phyloP scores from a whole-genome alignment of 805 yeast genomes.

The Spathaspora gorwiae region DNA sequence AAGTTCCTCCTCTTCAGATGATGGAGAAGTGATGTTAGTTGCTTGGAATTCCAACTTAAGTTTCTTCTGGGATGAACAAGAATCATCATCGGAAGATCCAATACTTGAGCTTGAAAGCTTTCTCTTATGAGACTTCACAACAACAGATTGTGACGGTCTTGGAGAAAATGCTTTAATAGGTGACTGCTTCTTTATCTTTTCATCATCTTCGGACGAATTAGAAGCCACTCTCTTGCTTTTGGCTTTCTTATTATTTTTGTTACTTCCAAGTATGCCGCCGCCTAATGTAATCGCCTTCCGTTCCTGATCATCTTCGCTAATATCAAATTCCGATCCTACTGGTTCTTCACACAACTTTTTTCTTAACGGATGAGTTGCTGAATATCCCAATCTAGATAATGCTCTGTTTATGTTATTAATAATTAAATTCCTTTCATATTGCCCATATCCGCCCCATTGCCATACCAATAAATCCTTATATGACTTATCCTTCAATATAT shows the following conservation, averaged over 20 bases:
- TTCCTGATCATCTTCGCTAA: slow-evolving; percentile 2
- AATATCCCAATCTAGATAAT: slow-evolving; percentile 37
- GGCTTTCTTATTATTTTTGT: background rate
- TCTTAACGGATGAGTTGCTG: slow-evolving; percentile 41
- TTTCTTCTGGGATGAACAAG: slow-evolving; percentile 3
- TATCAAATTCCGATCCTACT: background rate
- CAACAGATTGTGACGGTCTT: background rate
- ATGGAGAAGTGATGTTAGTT: slow-evolving; percentile 31
- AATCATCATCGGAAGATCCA: slow-evolving; percentile 10
- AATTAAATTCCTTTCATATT: slow-evolving; percentile 27
- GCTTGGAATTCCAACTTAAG: slow-evolving; percentile 2
- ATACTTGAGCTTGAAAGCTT: slow-evolving; percentile 6
- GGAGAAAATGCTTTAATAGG: background rate
- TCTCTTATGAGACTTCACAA: slow-evolving; percentile 2
- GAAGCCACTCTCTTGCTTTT: background rate
- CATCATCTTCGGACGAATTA: background rate
- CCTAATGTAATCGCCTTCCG: slow-evolving; percentile 1
- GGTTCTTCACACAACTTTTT: slow-evolving; percentile 21
- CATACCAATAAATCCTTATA: slow-evolving; percentile 38
- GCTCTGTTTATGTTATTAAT: slow-evolving; percentile 33
- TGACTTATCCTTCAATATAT: slow-evolving; percentile 36
- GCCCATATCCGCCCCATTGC: slow-evolving; percentile 28
- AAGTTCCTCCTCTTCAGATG: slow-evolving; percentile 23
- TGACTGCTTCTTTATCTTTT: background rate
- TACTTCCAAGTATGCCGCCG: background rate